Evolutionary conservation across 148 eudicot species (phyloP).

Genomic region (Vaccinium vitisidaea): DNA sequence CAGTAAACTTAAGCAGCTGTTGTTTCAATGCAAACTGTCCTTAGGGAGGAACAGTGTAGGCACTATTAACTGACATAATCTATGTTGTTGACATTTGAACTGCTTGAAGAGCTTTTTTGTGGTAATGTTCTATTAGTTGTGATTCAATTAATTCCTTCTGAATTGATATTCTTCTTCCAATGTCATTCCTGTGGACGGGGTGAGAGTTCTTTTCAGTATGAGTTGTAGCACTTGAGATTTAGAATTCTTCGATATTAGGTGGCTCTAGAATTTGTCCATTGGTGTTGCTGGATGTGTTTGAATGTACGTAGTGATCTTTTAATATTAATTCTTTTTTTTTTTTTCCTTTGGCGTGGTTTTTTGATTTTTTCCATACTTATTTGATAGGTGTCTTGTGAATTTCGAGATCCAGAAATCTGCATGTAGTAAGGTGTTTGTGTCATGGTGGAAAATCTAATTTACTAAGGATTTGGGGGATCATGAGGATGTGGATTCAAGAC

Average conservation of each 20-base stretch:
- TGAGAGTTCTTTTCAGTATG: background rate
- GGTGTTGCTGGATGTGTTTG: background rate
- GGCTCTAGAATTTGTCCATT: background rate
- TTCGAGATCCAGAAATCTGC: background rate
- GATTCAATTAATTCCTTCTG: background rate
- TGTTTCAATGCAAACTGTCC: conserved; percentile 2
- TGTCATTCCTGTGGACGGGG: background rate
- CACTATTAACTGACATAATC: background rate
- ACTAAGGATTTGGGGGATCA: background rate
- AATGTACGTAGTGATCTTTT: background rate
- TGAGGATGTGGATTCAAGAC: background rate
- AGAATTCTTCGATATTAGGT: background rate
- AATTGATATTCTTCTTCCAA: background rate
- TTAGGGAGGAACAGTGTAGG: background rate
- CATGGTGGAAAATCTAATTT: background rate
- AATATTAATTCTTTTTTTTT: background rate
- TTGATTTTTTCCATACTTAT: background rate
- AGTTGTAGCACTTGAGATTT: background rate
- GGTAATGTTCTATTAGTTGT: background rate
- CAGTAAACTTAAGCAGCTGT: background rate
- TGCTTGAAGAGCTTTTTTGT: background rate
- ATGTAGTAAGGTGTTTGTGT: background rate
- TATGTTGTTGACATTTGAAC: background rate
- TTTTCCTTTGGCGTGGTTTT: background rate
- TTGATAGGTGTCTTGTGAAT: background rate